Conservation (phyloP, 176 grass and related monocot species). For the Triticum turgidum region DNA sequence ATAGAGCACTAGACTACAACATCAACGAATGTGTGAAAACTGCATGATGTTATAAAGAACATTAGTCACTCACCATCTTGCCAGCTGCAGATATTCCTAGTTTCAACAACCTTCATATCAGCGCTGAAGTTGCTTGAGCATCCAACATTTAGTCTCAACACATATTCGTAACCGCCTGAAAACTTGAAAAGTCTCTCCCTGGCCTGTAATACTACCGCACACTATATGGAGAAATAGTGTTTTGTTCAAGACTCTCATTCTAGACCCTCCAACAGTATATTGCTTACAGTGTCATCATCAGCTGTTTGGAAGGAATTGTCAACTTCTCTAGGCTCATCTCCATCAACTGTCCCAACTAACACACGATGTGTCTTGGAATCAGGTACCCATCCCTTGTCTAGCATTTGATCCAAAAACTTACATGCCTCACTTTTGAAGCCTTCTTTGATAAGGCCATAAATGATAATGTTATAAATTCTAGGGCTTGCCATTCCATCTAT, state of each 20-base stretch:
- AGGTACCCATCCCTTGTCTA: constrained; percentile 68
- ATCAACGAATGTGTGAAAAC: neutral
- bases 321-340: constrained; percentile 18
- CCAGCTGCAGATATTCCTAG: neutral
- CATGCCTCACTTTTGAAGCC: constrained; percentile 48
- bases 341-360: constrained; percentile 33
- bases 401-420: constrained; percentile 67
- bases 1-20: neutral
- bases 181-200: no score
- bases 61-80: neutral
- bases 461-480: constrained; percentile 52
- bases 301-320: constrained; percentile 15
- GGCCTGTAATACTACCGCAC: no score
- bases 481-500: constrained; percentile 33
- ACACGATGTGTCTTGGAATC: constrained; percentile 55
- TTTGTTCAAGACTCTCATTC: constrained; percentile 12
- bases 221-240: neutral
- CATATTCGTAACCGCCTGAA: no score
- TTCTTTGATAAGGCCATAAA: constrained; percentile 62
- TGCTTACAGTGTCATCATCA: constrained; percentile 46
- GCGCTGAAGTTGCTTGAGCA: no score
- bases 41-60: neutral
- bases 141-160: no score
- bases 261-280: constrained; percentile 59
- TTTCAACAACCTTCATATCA: neutral